A percentile compares a stretch with the other conserved stretches of the same genome.
Conservation (phyloP, 78 protist species). For the Dictyostelium brefeldianum region DNA sequence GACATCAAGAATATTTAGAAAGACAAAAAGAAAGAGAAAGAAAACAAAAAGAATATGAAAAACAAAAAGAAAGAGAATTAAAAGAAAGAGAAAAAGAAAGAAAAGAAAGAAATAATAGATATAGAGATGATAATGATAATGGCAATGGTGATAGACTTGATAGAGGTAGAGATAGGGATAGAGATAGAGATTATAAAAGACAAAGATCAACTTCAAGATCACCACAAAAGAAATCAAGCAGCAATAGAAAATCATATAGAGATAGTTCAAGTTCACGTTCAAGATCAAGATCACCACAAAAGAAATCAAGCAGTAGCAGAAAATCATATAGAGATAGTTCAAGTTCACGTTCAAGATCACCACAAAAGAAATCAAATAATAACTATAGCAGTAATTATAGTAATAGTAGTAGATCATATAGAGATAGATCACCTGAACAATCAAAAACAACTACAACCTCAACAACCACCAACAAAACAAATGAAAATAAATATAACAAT, state of each 20-base stretch:
- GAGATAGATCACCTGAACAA: background rate
- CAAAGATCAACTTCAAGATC: background rate
- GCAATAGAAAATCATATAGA: background rate
- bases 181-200: conserved; percentile 20
- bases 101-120: background rate
- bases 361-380: background rate
- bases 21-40: conserved; percentile 30
- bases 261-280: background rate
- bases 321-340: background rate
- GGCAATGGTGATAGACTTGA: background rate
- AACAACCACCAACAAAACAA: background rate
- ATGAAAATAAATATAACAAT: too few species aligned
- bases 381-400: background rate
- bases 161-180: background rate
- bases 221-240: background rate
- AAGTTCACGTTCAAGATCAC: conserved; percentile 13
- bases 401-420: background rate
- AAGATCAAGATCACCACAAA: background rate
- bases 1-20: conserved; percentile 32
- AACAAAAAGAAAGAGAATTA: background rate
- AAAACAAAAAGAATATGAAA: conserved; percentile 13
- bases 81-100: conserved; percentile 19
- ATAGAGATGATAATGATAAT: conserved; percentile 3
- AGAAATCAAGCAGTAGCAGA: background rate
- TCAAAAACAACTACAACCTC: background rate